Percentiles rank a stretch among this genome's conserved stretches.
Conservation (phyloP, 768 basidiomycete species). For the Phanerochaete sordida region DNA sequence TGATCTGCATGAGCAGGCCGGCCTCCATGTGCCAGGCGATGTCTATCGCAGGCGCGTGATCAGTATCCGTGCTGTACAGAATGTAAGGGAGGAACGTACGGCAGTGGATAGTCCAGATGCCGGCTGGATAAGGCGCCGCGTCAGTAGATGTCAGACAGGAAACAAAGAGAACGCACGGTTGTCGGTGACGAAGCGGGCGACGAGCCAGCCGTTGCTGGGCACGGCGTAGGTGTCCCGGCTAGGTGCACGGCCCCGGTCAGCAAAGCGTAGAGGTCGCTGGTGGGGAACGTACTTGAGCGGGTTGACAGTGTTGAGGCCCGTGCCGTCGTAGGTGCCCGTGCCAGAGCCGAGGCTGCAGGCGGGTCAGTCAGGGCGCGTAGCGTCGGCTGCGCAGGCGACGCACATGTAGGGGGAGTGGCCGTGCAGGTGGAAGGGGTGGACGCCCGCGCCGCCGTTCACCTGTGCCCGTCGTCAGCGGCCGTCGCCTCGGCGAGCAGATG, state of each 20-base stretch:
- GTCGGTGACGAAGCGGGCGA: slow-evolving; percentile 39
- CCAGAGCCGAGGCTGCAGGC: slow-evolving; percentile 35
- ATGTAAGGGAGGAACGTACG: slow-evolving; percentile 20
- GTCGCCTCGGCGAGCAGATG: not conserved
- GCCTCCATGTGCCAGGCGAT: slow-evolving; percentile 24
- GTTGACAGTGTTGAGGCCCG: slow-evolving; percentile 27
- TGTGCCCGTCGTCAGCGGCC: not conserved
- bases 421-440: slow-evolving; percentile 37
- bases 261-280: not conserved
- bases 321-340: slow-evolving; percentile 28
- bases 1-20: slow-evolving; percentile 39
- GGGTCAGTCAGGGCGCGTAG: not conserved
- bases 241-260: not conserved
- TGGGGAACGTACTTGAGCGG: slow-evolving; percentile 29
- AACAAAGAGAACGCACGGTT: slow-evolving; percentile 21
- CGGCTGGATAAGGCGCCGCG: slow-evolving; percentile 16
- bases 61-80: not conserved
- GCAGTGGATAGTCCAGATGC: slow-evolving; percentile 45
- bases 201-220: slow-evolving; percentile 34
- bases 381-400: not conserved
- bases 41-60: not conserved
- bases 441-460: slow-evolving; percentile 26
- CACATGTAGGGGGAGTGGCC: slow-evolving; percentile 25
- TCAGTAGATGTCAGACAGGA: not conserved
- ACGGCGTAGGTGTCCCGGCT: slow-evolving; percentile 40